Evolutionary conservation across 2,329 filamentous ascomycete genomes (phyloP).

Genomic region (Xylaria sp.): DNA sequence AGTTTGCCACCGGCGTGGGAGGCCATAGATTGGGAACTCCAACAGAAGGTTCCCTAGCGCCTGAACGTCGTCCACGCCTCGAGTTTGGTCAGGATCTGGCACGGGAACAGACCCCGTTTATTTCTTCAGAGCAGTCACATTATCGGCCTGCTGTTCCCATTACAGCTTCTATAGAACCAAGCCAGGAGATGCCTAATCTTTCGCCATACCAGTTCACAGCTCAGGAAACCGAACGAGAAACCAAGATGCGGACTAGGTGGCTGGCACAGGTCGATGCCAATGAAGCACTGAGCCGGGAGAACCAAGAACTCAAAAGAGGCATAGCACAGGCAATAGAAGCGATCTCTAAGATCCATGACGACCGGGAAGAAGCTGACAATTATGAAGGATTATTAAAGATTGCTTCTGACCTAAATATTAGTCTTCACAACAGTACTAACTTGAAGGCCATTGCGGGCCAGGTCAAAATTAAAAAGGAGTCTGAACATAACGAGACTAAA

Average conservation of each 20-base stretch:
- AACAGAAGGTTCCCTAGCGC: neutral
- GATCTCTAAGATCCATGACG: neutral
- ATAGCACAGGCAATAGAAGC: conserved; percentile 12
- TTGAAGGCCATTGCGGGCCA: neutral
- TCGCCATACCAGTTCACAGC: neutral
- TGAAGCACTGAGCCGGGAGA: conserved; percentile 4
- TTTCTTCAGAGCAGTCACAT: neutral
- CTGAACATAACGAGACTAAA: neutral
- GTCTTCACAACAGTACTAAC: neutral
- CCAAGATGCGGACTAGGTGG: neutral
- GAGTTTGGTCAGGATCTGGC: neutral
- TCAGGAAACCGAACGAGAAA: neutral
- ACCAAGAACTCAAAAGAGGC: conserved; percentile 3
- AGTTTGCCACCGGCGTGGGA: neutral
- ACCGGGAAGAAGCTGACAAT: neutral
- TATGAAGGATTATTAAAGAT: neutral
- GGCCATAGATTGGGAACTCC: no score
- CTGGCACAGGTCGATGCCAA: conserved; percentile 4
- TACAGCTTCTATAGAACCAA: neutral
- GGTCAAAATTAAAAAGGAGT: conserved; percentile 1
- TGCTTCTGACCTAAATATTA: neutral
- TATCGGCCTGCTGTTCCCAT: neutral
- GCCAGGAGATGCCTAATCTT: neutral
- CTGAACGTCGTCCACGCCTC: no score
- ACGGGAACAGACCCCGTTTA: neutral